Evolutionary conservation across 192 early-diverging fungal species (phyloP).

Genomic region (Rhizoclosmatium sp.): DNA sequence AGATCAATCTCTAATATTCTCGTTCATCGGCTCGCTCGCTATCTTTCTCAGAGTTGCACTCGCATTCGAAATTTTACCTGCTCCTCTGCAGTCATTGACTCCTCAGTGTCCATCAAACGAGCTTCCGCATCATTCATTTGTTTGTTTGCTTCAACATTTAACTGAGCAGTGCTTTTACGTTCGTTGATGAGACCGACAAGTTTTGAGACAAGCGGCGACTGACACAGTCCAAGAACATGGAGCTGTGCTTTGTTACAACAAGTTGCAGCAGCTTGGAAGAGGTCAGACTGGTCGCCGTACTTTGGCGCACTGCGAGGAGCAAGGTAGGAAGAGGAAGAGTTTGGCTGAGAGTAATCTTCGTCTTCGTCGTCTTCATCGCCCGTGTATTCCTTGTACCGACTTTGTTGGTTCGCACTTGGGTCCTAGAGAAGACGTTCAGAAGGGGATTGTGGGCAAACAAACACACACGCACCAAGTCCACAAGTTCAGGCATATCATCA

Average conservation of each 20-base stretch:
- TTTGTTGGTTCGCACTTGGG: background rate
- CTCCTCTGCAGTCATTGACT: background rate
- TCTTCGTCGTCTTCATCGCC: background rate
- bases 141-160: constrained; percentile 9
- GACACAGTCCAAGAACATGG: constrained; percentile 23
- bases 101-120: background rate
- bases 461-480: constrained; percentile 5
- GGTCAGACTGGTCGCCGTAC: background rate
- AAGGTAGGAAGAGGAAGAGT: no score
- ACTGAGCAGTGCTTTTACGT: background rate
- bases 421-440: background rate
- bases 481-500: constrained; percentile 12
- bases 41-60: background rate
- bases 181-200: background rate
- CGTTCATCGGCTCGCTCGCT: background rate
- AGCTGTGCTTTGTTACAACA: constrained; percentile 16
- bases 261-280: background rate
- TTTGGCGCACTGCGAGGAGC: background rate
- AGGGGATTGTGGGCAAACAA: background rate
- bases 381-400: background rate
- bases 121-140: constrained; percentile 17
- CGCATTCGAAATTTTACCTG: constrained; percentile 7
- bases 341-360: background rate
- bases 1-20: background rate
- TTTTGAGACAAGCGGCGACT: background rate